Percentiles rank a stretch among this genome's conserved stretches.
These are phyloP conservation scores for Hypomontagnella submonticulosa DNA, from an alignment of 495 filamentous ascomycete genomes.

Conservation along the genomic window DNA sequence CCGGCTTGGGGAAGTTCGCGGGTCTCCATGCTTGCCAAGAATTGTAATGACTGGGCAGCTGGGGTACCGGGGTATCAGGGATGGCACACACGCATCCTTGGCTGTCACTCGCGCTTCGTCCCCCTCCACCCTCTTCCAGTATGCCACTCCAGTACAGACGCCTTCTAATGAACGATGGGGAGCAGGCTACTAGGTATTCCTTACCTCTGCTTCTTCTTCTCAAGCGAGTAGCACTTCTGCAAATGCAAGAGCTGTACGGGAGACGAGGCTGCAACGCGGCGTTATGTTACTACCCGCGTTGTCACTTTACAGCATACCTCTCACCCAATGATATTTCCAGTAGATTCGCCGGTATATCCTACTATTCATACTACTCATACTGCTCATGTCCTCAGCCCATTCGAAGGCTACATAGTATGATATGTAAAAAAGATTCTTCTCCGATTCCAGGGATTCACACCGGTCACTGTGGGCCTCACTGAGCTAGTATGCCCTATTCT, in stretches of 20 bases:
- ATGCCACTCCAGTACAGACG: slow-evolving; percentile 19
- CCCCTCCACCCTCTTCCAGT: slow-evolving; percentile 29
- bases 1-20: slow-evolving; percentile 36
- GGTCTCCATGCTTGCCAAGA: slow-evolving; percentile 40
- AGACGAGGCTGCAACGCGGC: slow-evolving; percentile 32
- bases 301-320: slow-evolving; percentile 17
- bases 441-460: slow-evolving; percentile 27
- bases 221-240: slow-evolving; percentile 22
- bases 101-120: slow-evolving; percentile 32
- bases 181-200: slow-evolving; percentile 5
- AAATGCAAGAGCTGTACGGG: slow-evolving; percentile 19
- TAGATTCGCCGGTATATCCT: slow-evolving; percentile 11
- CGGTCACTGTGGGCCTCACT: slow-evolving; percentile 34
- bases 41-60: slow-evolving; percentile 30
- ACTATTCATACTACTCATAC: background rate
- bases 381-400: slow-evolving; percentile 10
- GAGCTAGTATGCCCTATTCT: slow-evolving; percentile 31
- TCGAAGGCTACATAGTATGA: slow-evolving; percentile 3
- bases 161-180: slow-evolving; percentile 32
- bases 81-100: slow-evolving; percentile 33
- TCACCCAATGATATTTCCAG: slow-evolving; percentile 15
- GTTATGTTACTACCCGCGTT: slow-evolving; percentile 23
- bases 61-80: slow-evolving; percentile 34
- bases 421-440: slow-evolving; percentile 13
- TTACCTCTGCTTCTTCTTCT: slow-evolving; percentile 4